These are phyloP conservation scores for Podaxis rugospora DNA, from an alignment of 768 basidiomycete genomes.

Conservation along the genomic window DNA sequence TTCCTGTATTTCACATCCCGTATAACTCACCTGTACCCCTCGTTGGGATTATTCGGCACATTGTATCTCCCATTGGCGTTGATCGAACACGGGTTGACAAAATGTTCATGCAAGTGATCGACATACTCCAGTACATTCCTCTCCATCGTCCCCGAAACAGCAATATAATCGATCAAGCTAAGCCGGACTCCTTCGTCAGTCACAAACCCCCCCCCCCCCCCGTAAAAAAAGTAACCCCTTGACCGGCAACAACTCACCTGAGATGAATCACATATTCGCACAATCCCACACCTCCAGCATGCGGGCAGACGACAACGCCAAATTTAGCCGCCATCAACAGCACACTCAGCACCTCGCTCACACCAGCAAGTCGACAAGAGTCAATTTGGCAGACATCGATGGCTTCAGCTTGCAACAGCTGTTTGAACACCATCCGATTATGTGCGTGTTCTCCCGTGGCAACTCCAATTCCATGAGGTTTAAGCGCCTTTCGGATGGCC, in stretches of 20 bases:
- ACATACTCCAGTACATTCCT: conserved; percentile 90
- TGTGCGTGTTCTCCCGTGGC: conserved; percentile 95
- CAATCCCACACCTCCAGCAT: conserved; percentile 91
- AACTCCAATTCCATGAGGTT: conserved; percentile 79
- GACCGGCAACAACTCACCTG: conserved; percentile 35
- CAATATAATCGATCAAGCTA: conserved; percentile 91
- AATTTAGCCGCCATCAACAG: conserved; percentile 88
- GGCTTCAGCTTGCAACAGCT: conserved; percentile 83
- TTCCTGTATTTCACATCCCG: not conserved
- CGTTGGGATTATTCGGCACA: conserved; percentile 68
- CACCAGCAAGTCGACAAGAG: conserved; percentile 89
- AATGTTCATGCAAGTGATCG: conserved; percentile 93
- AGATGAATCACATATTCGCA: conserved; percentile 91
- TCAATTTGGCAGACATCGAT: conserved; percentile 97
- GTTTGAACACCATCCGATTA: conserved; percentile 95
- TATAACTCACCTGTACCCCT: conserved; percentile 67
- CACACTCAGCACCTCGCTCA: conserved; percentile 89
- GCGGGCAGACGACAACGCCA: conserved; percentile 84
- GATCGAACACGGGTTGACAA: conserved; percentile 84
- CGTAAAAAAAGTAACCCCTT: not conserved
- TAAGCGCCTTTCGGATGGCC: conserved; percentile 71
- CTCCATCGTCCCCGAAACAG: conserved; percentile 88
- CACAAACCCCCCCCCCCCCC: not conserved
- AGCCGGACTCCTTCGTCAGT: not conserved
- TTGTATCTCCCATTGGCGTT: conserved; percentile 84